Percentiles rank a stretch among this genome's conserved stretches.
phyloP scores from a whole-genome alignment of 352 stramenopile species.

The Globisporangium mamillatum region DNA sequence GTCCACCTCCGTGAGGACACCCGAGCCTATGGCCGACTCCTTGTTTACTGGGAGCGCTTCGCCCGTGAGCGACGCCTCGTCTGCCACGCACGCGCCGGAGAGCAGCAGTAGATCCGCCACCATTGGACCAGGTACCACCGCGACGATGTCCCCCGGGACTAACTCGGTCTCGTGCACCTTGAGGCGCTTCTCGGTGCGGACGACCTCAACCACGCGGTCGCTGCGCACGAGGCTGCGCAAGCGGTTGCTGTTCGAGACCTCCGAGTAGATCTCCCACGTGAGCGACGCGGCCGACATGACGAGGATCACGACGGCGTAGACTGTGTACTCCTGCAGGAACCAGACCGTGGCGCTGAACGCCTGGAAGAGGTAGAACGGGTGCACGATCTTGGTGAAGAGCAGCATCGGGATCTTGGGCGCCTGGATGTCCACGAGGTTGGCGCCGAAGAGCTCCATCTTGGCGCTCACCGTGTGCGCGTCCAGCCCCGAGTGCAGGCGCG shows the following conservation, averaged over 20 bases:
- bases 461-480: constrained; percentile 12
- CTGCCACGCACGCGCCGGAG: constrained; percentile 55
- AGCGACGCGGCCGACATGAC: constrained; percentile 60
- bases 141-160: constrained; percentile 68
- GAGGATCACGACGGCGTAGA: constrained; percentile 62
- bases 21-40: constrained; percentile 23
- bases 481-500: constrained; percentile 29
- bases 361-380: constrained; percentile 83
- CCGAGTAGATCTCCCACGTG: constrained; percentile 61
- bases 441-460: constrained; percentile 36
- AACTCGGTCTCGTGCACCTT: constrained; percentile 55
- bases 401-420: constrained; percentile 30
- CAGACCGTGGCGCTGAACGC: constrained; percentile 62
- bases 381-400: constrained; percentile 60
- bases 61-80: constrained; percentile 70
- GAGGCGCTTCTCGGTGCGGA: constrained; percentile 39
- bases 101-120: constrained; percentile 60
- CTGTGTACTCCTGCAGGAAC: constrained; percentile 59
- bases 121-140: constrained; percentile 54
- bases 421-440: constrained; percentile 44
- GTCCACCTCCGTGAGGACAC: constrained; percentile 26
- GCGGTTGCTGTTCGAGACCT: constrained; percentile 61
- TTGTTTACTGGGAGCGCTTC: constrained; percentile 78
- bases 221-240: constrained; percentile 51
- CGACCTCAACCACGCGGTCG: constrained; percentile 30